Conservation (phyloP, 1,284 basidiomycete genomes). For the Porodaedalea pini region DNA sequence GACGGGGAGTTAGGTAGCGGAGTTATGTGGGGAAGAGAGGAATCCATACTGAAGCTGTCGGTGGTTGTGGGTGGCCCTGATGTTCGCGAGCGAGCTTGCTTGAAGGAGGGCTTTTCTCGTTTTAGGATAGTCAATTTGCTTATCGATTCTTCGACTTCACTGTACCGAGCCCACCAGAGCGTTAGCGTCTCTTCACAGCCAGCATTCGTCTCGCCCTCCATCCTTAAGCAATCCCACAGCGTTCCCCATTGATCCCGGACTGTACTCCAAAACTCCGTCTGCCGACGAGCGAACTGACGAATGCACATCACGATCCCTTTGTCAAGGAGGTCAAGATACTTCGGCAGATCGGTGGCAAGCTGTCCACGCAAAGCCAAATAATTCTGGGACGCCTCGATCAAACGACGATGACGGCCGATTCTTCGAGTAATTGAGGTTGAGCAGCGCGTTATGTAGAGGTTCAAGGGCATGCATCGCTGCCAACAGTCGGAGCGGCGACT, state of each 20-base stretch:
- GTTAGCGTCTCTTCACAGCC: conserved; percentile 61
- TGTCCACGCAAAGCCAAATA: conserved; percentile 72
- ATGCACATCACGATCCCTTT: conserved; percentile 52
- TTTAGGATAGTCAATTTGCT: conserved; percentile 42
- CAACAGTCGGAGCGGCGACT: conserved; percentile 60
- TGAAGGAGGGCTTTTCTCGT: conserved; percentile 23
- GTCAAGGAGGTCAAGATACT: conserved; percentile 55
- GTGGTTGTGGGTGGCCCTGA: conserved; percentile 22
- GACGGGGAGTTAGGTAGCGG: conserved; percentile 12
- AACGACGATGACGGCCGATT: conserved; percentile 57
- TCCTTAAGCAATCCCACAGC: conserved; percentile 74
- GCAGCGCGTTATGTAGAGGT: conserved; percentile 60
- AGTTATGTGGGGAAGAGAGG: conserved; percentile 4
- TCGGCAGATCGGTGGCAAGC: conserved; percentile 63
- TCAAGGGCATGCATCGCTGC: conserved; percentile 67
- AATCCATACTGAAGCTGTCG: conserved; percentile 11
- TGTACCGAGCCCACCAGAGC: conserved; percentile 65
- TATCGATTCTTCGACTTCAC: conserved; percentile 53
- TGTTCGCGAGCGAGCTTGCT: conserved; percentile 12
- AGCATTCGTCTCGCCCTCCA: conserved; percentile 68
- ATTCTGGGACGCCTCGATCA: conserved; percentile 66
- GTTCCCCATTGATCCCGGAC: conserved; percentile 63
- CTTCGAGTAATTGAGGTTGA: conserved; percentile 59
- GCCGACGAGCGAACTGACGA: conserved; percentile 48
- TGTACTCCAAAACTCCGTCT: conserved; percentile 55